A percentile compares a stretch with the other conserved stretches of the same genome.
These are phyloP conservation scores for Penicillium cataractarum DNA, from an alignment of 495 filamentous ascomycete species.

Conservation along the genomic window DNA sequence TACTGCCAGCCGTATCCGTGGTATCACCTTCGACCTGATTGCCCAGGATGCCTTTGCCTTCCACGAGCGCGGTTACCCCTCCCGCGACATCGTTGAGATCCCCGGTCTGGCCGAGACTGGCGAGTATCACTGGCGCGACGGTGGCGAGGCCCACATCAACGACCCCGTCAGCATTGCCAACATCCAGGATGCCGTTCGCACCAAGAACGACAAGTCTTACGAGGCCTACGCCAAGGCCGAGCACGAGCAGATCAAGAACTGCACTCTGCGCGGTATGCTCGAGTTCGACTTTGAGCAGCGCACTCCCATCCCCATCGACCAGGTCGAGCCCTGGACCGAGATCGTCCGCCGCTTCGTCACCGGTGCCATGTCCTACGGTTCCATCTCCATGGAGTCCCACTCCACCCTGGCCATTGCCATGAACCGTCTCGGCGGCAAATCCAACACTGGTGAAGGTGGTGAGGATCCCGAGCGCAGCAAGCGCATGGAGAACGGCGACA, in stretches of 20 bases:
- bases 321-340: slow-evolving; percentile 98
- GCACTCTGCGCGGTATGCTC: slow-evolving; percentile 93
- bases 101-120: slow-evolving; percentile 91
- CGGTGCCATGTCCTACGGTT: slow-evolving; percentile 99
- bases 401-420: slow-evolving; percentile 96
- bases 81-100: slow-evolving; percentile 75
- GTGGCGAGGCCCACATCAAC: slow-evolving; percentile 97
- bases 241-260: slow-evolving; percentile 98
- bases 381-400: slow-evolving; percentile 99
- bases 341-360: slow-evolving; percentile 98
- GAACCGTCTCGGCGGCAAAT: slow-evolving; percentile 97
- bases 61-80: slow-evolving; percentile 94
- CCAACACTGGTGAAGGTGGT: slow-evolving; percentile 98
- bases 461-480: slow-evolving; percentile 94
- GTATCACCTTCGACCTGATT: slow-evolving; percentile 93
- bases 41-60: slow-evolving; percentile 96
- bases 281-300: slow-evolving; percentile 96
- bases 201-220: slow-evolving; percentile 99
- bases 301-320: slow-evolving; percentile 89
- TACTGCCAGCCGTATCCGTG: slow-evolving; percentile 93
- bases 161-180: slow-evolving; percentile 95
- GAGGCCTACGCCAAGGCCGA: slow-evolving; percentile 94
- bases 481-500: slow-evolving; percentile 88
- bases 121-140: slow-evolving; percentile 99
- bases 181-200: slow-evolving; percentile 96